Evolutionary conservation across 495 filamentous ascomycete genomes (phyloP).

Genomic region (Chaetomium cochliodes): DNA sequence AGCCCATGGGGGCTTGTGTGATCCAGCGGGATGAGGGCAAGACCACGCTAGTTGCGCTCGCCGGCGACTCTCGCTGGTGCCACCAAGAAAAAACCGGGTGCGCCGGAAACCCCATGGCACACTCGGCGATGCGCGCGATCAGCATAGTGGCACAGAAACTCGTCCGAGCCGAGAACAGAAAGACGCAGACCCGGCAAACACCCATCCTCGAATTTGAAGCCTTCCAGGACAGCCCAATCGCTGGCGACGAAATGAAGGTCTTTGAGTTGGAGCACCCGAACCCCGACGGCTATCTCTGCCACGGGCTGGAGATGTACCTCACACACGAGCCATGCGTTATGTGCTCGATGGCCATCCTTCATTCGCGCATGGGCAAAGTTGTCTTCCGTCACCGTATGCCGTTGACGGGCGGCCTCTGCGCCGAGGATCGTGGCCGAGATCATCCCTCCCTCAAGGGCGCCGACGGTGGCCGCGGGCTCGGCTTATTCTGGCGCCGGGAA

Average conservation of each 20-base stretch:
- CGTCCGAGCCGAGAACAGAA: constrained; percentile 46
- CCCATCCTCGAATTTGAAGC: constrained; percentile 47
- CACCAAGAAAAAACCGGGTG: constrained; percentile 46
- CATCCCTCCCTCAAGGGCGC: constrained; percentile 34
- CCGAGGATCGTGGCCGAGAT: constrained; percentile 46
- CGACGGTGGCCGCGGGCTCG: constrained; percentile 62
- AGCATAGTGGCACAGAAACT: constrained; percentile 77
- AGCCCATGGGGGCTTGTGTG: constrained; percentile 77
- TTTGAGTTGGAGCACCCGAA: constrained; percentile 47
- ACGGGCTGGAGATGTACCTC: constrained; percentile 83
- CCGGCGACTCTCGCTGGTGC: constrained; percentile 73
- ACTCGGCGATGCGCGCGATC: constrained; percentile 82
- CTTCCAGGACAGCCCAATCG: constrained; percentile 46
- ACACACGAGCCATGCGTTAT: constrained; percentile 95
- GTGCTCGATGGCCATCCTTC: constrained; percentile 93
- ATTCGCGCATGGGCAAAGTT: constrained; percentile 80
- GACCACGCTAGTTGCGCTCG: constrained; percentile 62
- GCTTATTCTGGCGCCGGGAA: constrained; percentile 88
- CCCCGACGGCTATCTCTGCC: constrained; percentile 85
- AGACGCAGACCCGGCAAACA: constrained; percentile 24
- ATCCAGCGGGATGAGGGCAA: constrained; percentile 56
- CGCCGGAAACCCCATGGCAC: constrained; percentile 71
- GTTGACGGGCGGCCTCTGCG: constrained; percentile 57
- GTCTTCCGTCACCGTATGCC: constrained; percentile 70
- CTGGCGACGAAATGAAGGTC: constrained; percentile 43